phyloP scores from a whole-genome alignment of 2,329 filamentous ascomycete genomes.

The Calycina marina region DNA sequence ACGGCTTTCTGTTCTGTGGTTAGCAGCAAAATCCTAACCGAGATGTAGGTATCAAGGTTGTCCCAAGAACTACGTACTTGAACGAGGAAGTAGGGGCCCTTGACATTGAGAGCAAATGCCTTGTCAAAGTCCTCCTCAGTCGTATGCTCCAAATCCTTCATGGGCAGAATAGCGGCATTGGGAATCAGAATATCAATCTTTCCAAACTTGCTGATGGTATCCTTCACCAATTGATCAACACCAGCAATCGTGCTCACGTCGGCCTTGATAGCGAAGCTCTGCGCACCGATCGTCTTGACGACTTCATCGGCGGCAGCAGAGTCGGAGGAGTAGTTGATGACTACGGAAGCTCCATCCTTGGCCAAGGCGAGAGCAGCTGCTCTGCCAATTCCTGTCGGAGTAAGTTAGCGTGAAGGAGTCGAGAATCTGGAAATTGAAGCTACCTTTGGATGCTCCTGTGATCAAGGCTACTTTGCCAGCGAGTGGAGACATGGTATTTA shows the following conservation, averaged over 20 bases:
- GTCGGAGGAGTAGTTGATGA: slow-evolving; percentile 42
- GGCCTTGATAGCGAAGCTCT: slow-evolving; percentile 39
- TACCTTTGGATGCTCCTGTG: slow-evolving; percentile 29
- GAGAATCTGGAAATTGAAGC: too few species aligned
- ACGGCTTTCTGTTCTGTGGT: slow-evolving; percentile 34
- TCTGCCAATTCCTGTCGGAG: slow-evolving; percentile 45
- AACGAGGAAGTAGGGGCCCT: slow-evolving; percentile 39
- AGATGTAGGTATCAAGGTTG: too few species aligned
- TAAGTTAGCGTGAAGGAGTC: too few species aligned
- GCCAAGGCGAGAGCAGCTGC: slow-evolving; percentile 43
- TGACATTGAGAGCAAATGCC: slow-evolving; percentile 38
- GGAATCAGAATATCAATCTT: slow-evolving; percentile 44
- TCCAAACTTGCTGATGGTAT: slow-evolving; percentile 33
- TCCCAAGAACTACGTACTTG: slow-evolving; percentile 22
- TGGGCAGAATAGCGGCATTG: slow-evolving; percentile 37
- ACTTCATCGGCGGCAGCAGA: slow-evolving; percentile 31
- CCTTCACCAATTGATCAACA: slow-evolving; percentile 33
- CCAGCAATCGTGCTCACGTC: slow-evolving; percentile 33
- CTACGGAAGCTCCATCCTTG: slow-evolving; percentile 38
- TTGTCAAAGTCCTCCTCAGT: slow-evolving; percentile 36
- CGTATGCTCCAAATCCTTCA: slow-evolving; percentile 33
- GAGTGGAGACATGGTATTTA: slow-evolving; percentile 5
- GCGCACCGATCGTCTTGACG: slow-evolving; percentile 31
- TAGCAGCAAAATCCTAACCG: too few species aligned
- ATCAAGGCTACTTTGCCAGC: slow-evolving; percentile 20